Conservation (phyloP, 768 basidiomycete genomes). For the Agrocybe praecox region DNA sequence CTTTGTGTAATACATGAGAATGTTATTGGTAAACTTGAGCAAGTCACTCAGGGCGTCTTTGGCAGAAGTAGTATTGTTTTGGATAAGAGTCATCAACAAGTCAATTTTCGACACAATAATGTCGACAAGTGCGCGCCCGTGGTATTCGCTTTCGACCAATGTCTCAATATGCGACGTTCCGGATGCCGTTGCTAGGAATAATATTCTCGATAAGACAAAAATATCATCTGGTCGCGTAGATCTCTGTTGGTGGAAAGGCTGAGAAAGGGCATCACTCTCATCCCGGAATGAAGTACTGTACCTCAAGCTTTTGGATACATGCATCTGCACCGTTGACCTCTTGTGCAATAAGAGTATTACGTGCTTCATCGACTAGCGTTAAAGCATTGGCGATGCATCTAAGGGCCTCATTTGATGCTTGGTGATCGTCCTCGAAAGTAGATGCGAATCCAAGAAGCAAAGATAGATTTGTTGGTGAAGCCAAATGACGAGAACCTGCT, state of each 20-base stretch:
- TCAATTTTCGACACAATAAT: conserved; percentile 66
- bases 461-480: conserved; percentile 55
- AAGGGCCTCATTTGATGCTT: conserved; percentile 69
- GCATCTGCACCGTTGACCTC: conserved; percentile 66
- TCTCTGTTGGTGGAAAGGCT: conserved; percentile 45
- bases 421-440: conserved; percentile 52
- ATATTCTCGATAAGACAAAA: conserved; percentile 75
- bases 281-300: conserved; percentile 31
- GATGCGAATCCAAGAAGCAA: conserved; percentile 54
- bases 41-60: conserved; percentile 81
- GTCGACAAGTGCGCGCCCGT: conserved; percentile 61
- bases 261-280: background rate
- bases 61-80: conserved; percentile 53
- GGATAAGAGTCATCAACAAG: conserved; percentile 47
- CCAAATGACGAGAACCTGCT: conserved; percentile 65
- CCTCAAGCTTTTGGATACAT: conserved; percentile 61
- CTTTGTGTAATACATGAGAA: conserved; percentile 81
- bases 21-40: conserved; percentile 83
- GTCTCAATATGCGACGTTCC: conserved; percentile 50
- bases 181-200: conserved; percentile 73
- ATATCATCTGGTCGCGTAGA: conserved; percentile 60
- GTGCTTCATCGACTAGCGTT: conserved; percentile 65
- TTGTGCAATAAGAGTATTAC: conserved; percentile 54
- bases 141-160: conserved; percentile 64
- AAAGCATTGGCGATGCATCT: conserved; percentile 81